Conservation (phyloP, 208 protist species). For the Trichomonas gallinae region DNA sequence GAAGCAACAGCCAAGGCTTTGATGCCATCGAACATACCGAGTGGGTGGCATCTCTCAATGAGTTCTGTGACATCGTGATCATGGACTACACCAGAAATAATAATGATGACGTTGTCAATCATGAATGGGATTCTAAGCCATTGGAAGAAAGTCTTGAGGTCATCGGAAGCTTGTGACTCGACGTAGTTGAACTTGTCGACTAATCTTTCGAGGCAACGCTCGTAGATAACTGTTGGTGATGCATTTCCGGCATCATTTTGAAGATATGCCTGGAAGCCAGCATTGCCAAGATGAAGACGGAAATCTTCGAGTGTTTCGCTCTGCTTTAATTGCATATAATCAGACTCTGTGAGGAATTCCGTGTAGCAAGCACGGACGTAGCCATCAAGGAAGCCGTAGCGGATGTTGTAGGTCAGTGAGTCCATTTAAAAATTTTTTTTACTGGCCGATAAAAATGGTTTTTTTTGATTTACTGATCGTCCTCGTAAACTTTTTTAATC, state of each 20-base stretch:
- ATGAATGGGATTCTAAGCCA: slow-evolving; percentile 10
- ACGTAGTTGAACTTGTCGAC: background rate
- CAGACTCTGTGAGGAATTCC: background rate
- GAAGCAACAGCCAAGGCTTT: background rate
- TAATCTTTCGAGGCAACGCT: background rate
- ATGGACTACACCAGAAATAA: background rate
- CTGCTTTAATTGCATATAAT: slow-evolving; percentile 6
- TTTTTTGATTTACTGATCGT: background rate
- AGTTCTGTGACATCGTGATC: background rate
- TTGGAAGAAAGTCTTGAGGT: slow-evolving; percentile 8
- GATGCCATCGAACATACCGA: slow-evolving; percentile 16
- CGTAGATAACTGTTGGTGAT: background rate
- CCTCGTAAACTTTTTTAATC: background rate
- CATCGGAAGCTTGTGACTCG: background rate
- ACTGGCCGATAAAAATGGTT: background rate
- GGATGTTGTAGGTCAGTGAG: background rate
- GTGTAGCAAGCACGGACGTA: background rate
- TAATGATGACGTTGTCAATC: slow-evolving; percentile 7
- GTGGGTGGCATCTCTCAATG: background rate
- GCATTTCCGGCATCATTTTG: background rate
- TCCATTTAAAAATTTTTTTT: slow-evolving; percentile 1
- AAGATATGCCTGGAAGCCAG: background rate
- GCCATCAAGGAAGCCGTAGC: background rate
- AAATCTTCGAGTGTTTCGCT: slow-evolving; percentile 15
- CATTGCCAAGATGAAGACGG: background rate